Base-by-base conservation (phyloP, 2,329 filamentous ascomycete genomes). In the Leptographium lundbergii region DNA sequence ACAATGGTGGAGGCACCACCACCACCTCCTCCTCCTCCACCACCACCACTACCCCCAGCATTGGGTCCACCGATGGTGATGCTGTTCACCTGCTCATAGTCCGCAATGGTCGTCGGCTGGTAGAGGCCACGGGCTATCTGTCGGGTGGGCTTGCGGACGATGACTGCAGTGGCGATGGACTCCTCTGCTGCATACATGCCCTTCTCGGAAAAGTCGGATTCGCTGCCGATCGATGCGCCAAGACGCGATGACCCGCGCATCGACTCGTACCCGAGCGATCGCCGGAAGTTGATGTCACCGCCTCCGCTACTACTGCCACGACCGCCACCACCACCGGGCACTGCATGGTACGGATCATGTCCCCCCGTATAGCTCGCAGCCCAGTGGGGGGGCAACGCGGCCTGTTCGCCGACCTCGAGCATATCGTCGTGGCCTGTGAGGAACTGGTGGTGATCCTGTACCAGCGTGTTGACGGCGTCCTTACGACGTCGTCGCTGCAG, bases 201-300 rank as follows among this genome's bases (percentile, higher is more conserved):
- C 3, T 24, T 17, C 22, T 36, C 39, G 5, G n/a, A 17, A 56
- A 48, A 45, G 5, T 25, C 36, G 4, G 60, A 66, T 67, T 50
- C 47, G 6, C 47, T 50, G 10, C 47, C 47, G 13, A 50, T 2
- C 10, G 47, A 50, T 50, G 24, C 24, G 22, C 24, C 24, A 14
- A 29, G 36, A 1, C 57, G 34, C 27, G 22, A 29, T 19, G 50
- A 54, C 6, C 66, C 68, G 0, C 77, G 72, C 11, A 82, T 67
- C 29, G 73, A 75, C 65, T 82, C 79, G 61, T 80, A 81, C 0
- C 78, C 79, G 1, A 77, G 66, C 0, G 76, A 75, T 47, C 72
- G 70, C 5, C 59, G 58, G 3, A 45, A 54, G 10, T 36, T 52
- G 10, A 57, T 13, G n/a, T 17, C 53, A 34, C n/a, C 56, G 7